Evolutionary conservation across 2,329 filamentous ascomycete genomes (phyloP).

Genomic region (Pseudogymnoascus pannorum): DNA sequence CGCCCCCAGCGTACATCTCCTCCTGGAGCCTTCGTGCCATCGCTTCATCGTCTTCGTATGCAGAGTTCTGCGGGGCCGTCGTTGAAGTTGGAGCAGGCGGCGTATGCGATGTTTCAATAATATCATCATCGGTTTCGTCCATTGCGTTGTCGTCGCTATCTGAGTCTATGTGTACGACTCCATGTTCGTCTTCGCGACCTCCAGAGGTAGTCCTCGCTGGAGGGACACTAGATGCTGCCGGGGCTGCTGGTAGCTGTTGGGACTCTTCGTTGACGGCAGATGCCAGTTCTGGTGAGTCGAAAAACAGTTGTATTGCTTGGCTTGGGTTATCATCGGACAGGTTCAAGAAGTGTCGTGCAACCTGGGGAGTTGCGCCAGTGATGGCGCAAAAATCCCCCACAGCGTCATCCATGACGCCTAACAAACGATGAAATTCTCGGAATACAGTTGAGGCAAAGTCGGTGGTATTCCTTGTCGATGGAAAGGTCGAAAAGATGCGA

Average conservation of each 20-base stretch:
- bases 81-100: conserved; percentile 22
- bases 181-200: conserved; percentile 45
- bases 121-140: conserved; percentile 33
- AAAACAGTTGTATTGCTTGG: conserved; percentile 84
- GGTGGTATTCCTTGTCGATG: not conserved
- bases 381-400: conserved; percentile 74
- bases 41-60: conserved; percentile 79
- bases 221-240: conserved; percentile 20
- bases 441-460: not conserved
- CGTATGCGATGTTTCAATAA: conserved; percentile 20
- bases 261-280: conserved; percentile 17
- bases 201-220: conserved; percentile 20
- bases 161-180: conserved; percentile 69
- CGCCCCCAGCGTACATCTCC: conserved; percentile 66
- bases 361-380: conserved; percentile 64
- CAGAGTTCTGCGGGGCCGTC: conserved; percentile 24
- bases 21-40: conserved; percentile 90
- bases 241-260: conserved; percentile 24
- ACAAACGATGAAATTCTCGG: not conserved
- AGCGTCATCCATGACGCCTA: conserved; percentile 53
- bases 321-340: conserved; percentile 78
- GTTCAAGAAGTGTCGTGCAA: conserved; percentile 75
- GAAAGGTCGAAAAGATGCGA: not conserved
- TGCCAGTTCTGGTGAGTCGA: conserved; percentile 72
- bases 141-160: conserved; percentile 57